Conservation (phyloP, 768 basidiomycete genomes). For the Chiua virens region DNA sequence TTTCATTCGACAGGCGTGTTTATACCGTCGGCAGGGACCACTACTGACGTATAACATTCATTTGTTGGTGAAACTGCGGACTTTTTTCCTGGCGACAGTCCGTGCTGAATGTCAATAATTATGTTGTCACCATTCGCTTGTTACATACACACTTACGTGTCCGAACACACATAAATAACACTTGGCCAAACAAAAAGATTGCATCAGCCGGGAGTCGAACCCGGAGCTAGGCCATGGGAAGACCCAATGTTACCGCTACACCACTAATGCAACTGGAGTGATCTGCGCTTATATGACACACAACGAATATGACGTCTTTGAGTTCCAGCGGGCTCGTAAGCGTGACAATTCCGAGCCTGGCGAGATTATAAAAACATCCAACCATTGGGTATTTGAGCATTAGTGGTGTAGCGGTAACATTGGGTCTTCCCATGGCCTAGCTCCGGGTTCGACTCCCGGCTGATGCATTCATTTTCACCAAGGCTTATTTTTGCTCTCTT, state of each 20-base stretch:
- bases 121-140: neutral
- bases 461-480: slow-evolving; percentile 34
- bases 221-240: slow-evolving; percentile 73
- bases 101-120: neutral
- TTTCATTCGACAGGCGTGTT: slow-evolving; percentile 15
- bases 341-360: no score
- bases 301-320: no score
- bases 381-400: slow-evolving; percentile 15
- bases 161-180: no score
- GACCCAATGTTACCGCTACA: slow-evolving; percentile 88
- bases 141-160: no score
- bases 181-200: slow-evolving; percentile 11
- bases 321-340: no score
- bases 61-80: neutral
- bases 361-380: no score
- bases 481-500: neutral
- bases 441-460: slow-evolving; percentile 63
- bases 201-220: slow-evolving; percentile 60
- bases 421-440: slow-evolving; percentile 80
- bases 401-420: slow-evolving; percentile 83
- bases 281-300: no score
- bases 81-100: neutral
- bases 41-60: neutral
- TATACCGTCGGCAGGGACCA: slow-evolving; percentile 5
- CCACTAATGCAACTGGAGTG: slow-evolving; percentile 53